phyloP scores from a whole-genome alignment of 2,329 filamentous ascomycete genomes.

The Xylaria arbuscula region DNA sequence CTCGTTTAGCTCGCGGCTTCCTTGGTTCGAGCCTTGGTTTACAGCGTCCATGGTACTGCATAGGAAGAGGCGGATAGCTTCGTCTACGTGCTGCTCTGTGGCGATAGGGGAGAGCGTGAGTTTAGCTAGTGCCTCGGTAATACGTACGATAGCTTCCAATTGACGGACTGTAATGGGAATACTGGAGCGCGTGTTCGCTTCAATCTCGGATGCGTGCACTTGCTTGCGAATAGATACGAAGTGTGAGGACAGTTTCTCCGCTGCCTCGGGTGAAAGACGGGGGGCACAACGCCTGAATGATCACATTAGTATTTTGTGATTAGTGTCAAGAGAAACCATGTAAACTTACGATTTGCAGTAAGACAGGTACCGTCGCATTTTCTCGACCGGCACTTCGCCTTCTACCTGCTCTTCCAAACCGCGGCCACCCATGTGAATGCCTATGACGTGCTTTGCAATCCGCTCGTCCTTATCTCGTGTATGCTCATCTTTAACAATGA shows the following conservation, averaged over 20 bases:
- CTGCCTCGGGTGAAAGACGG: conserved; percentile 86
- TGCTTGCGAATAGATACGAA: conserved; percentile 96
- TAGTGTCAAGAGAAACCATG: background rate
- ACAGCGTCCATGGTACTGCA: conserved; percentile 98
- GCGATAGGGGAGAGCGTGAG: conserved; percentile 86
- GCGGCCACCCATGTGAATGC: conserved; percentile 92
- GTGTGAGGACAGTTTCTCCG: conserved; percentile 95
- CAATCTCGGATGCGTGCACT: conserved; percentile 89
- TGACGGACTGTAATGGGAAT: conserved; percentile 98
- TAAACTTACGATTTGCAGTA: conserved; percentile 89
- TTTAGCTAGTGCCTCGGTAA: conserved; percentile 95
- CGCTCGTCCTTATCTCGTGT: conserved; percentile 88
- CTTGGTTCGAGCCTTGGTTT: conserved; percentile 85
- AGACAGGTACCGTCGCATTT: conserved; percentile 96
- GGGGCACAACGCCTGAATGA: conserved; percentile 83
- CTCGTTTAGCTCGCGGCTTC: conserved; percentile 89
- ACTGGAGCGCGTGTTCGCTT: conserved; percentile 88
- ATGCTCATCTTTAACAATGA: conserved; percentile 97
- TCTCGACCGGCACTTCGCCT: conserved; percentile 91
- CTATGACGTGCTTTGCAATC: conserved; percentile 97
- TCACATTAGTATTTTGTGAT: conserved; percentile 40
- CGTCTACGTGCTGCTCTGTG: conserved; percentile 91
- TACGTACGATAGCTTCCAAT: conserved; percentile 95
- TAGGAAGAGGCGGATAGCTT: conserved; percentile 95
- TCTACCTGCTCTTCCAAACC: conserved; percentile 84